Evolutionary conservation across 83 land plant genomes (phyloP), one percentile per base, ranked within the genome.

Genomic region (Picea engelmannii): DNA sequence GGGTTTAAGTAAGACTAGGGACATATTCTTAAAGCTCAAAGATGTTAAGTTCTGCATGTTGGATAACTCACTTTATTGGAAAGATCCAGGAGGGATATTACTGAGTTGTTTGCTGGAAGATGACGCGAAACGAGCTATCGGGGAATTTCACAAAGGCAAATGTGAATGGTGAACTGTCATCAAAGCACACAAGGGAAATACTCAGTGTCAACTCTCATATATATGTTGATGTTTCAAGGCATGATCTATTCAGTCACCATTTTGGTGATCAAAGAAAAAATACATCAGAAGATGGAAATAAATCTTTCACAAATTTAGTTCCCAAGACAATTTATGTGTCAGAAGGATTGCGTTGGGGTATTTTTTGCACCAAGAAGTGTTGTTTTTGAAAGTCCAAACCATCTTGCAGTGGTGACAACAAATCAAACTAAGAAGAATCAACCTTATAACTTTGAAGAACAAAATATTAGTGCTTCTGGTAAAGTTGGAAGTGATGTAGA

Each of bases 161-260:
- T 31, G 31, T 1, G 31, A 31, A 31, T 31, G 31, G 31, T 31
- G 31, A 31, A 31, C 31, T 31, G 31, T 31, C 31, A 31, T 31
- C 31, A 31, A 31, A 31, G 31, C 31, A 31, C 31, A 31, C 31
- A 31, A 31, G 31, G 31, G 21, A 40, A 44, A 44, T 7, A 13
- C 23, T 5, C n/a, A 18, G n/a, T 18, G 11, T 13, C 21, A 44
- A 5, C 44, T 40, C 24, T 42, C 21, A 71, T 40, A 20, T 44
- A 40, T 71, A 24, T 40, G 24, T 13, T 71, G 55, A 17, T 71
- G 47, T 47, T 71, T 71, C 47, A 44, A 71, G 76, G 76, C 76
- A 42, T 40, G 25, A 21, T 40, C 58, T 71, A n/a, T 13, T 71
- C 55, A 42, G 21, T 10, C 76, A 13, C 25, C 20, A 23, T 71